phyloP scores from a whole-genome alignment of 192 early-diverging fungal genomes.

The Coemansia umbellata region DNA sequence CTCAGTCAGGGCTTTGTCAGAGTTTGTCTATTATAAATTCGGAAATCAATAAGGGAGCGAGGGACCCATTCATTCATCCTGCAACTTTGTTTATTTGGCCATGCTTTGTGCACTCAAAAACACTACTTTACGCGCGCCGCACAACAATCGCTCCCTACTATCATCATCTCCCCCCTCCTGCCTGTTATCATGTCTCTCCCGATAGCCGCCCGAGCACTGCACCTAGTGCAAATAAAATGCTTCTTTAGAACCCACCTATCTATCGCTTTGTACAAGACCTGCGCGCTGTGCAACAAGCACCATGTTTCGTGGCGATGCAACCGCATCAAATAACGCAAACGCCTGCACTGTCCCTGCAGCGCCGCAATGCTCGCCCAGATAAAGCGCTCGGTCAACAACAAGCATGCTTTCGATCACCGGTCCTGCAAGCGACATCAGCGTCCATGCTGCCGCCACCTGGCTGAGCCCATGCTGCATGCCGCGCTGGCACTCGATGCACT shows the following conservation, averaged over 20 bases:
- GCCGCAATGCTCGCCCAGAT: slow-evolving; percentile 53
- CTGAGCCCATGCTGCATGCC: slow-evolving; percentile 35
- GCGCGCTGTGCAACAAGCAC: slow-evolving; percentile 36
- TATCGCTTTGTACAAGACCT: not conserved
- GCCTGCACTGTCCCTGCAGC: slow-evolving; percentile 17
- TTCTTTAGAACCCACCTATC: no score
- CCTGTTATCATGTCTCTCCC: no score
- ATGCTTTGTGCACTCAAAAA: no score
- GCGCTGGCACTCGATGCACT: slow-evolving; percentile 22
- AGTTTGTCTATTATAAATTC: no score
- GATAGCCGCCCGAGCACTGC: no score
- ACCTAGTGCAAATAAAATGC: no score
- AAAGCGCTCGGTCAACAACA: slow-evolving; percentile 70
- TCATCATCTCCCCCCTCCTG: not conserved
- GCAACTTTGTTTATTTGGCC: no score
- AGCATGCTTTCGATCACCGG: slow-evolving; percentile 75
- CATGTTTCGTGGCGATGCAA: slow-evolving; percentile 42
- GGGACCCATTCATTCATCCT: no score
- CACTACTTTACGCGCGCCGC: no score
- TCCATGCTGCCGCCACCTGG: slow-evolving; percentile 78
- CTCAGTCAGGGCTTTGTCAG: no score
- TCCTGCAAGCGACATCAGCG: slow-evolving; percentile 69
- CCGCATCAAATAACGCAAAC: slow-evolving; percentile 43
- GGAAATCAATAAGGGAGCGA: no score
- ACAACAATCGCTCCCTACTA: slow-evolving; percentile 1